Conservation (phyloP, 2,329 filamentous ascomycete species). For the Phaeomoniella chlamydospora region DNA sequence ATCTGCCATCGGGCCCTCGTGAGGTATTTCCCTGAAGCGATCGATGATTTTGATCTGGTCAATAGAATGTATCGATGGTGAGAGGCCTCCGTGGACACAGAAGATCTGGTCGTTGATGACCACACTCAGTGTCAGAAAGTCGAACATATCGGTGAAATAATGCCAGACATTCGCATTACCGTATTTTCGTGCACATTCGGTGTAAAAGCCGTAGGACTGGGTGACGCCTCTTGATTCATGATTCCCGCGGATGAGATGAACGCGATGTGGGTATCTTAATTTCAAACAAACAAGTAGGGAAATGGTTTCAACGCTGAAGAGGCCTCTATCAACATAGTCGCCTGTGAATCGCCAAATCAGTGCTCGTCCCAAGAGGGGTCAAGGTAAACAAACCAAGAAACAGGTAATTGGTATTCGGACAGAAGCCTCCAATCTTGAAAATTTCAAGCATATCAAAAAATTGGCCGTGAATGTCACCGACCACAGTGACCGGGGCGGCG, state of each 20-base stretch:
- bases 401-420: slow-evolving; percentile 94
- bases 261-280: slow-evolving; percentile 86
- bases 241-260: slow-evolving; percentile 93
- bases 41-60: slow-evolving; percentile 99
- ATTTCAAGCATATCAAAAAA: slow-evolving; percentile 99
- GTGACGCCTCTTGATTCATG: slow-evolving; percentile 96
- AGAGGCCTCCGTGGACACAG: slow-evolving; percentile 88
- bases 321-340: slow-evolving; percentile 94
- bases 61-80: slow-evolving; percentile 88
- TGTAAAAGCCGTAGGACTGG: slow-evolving; percentile 98
- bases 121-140: slow-evolving; percentile 89
- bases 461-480: slow-evolving; percentile 96
- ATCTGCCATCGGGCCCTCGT: slow-evolving; percentile 99
- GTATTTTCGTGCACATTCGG: slow-evolving; percentile 94
- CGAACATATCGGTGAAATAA: slow-evolving; percentile 99
- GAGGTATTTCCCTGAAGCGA: slow-evolving; percentile 93
- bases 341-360: too few species aligned
- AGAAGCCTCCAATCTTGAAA: slow-evolving; percentile 94
- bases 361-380: too few species aligned
- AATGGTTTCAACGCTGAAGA: slow-evolving; percentile 98
- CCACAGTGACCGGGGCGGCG: slow-evolving; percentile 84
- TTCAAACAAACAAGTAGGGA: slow-evolving; percentile 95
- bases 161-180: slow-evolving; percentile 99
- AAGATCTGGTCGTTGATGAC: slow-evolving; percentile 99
- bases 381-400: slow-evolving; percentile 70